Evolutionary conservation across 1,284 basidiomycete species (phyloP), one percentile per base, ranked within the genome.

Genomic region (Tilletia indica): DNA sequence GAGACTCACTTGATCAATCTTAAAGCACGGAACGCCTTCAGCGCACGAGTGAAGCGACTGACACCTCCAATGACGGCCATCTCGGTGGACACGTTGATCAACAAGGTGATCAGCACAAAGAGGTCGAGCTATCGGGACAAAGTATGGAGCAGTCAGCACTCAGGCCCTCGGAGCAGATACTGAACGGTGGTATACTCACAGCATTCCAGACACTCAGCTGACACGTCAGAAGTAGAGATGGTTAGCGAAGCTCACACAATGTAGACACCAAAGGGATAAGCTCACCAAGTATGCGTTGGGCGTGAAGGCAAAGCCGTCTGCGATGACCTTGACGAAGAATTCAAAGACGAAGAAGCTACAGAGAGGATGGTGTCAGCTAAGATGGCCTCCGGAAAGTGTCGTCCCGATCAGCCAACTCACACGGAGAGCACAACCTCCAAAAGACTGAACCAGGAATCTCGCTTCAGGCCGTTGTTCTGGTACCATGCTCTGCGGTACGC

Each of bases 11-110:
- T 97, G 86, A 98, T 94, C 51, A 98, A 86, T 1, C 95, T 89
- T 14, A 99, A 87, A 0, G 93, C 93, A 31, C 95, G 89, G 70
- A 98, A 88, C 0, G 93, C 94, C 83, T 96, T 97, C 77, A 98
- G 86, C 0, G 94, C 89, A 39, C 94, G 88, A 2, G 93, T 94
- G 70, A 93, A 87, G 19, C 94, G 89, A 83, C 89, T 92, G 64
- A 95, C 87, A 76, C 82, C 80, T 42, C 92, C 91, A 63, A 93
- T 87, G 81, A 92, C 91, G 69, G 92, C 87, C 61, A 98, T 86
- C 1, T 91, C 90, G 0, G 92, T 92, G 1, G 89, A 87, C 69
- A 93, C 89, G 82, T 97, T 97, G 85, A 93, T 87, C 21, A 97
- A 84, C 39, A 97, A 86, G 2, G 93, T 93, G 49, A 87, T 83